These are phyloP conservation scores for Rhamnella rubrinervis DNA, from an alignment of 331 rosid species.

Conservation along the genomic window DNA sequence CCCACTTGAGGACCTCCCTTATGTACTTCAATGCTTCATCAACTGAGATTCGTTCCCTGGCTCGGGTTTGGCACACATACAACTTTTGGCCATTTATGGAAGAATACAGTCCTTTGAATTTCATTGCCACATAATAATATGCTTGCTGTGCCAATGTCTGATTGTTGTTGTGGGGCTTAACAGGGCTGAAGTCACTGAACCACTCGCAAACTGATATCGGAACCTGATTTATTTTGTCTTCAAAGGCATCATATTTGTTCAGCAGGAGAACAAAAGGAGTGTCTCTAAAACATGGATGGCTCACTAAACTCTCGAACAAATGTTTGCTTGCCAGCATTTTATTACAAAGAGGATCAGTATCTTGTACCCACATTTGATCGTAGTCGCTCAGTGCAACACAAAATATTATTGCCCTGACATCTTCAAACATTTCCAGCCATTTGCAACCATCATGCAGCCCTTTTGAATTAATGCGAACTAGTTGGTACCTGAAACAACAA, in stretches of 20 bases:
- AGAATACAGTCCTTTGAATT: slow-evolving; percentile 76
- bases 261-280: slow-evolving; percentile 75
- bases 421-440: slow-evolving; percentile 94
- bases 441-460: slow-evolving; percentile 85
- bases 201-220: slow-evolving; percentile 80
- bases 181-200: slow-evolving; percentile 75
- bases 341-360: slow-evolving; percentile 47
- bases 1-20: slow-evolving; percentile 82
- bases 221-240: slow-evolving; percentile 65
- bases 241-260: slow-evolving; percentile 75
- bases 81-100: slow-evolving; percentile 61
- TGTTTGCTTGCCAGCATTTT: slow-evolving; percentile 73
- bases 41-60: slow-evolving; percentile 57
- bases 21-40: slow-evolving; percentile 72
- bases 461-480: slow-evolving; percentile 70
- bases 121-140: slow-evolving; percentile 70
- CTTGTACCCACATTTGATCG: slow-evolving; percentile 60
- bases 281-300: slow-evolving; percentile 65
- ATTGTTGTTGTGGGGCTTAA: slow-evolving; percentile 58
- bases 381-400: slow-evolving; percentile 83
- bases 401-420: slow-evolving; percentile 68
- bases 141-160: slow-evolving; percentile 81
- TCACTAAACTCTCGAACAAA: slow-evolving; percentile 76
- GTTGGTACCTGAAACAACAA: slow-evolving; percentile 54
- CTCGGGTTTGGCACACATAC: slow-evolving; percentile 73